Evolutionary conservation across 306 rosid genomes (phyloP), one percentile per base, ranked within the genome.

Genomic region (Citrullus amarus): DNA sequence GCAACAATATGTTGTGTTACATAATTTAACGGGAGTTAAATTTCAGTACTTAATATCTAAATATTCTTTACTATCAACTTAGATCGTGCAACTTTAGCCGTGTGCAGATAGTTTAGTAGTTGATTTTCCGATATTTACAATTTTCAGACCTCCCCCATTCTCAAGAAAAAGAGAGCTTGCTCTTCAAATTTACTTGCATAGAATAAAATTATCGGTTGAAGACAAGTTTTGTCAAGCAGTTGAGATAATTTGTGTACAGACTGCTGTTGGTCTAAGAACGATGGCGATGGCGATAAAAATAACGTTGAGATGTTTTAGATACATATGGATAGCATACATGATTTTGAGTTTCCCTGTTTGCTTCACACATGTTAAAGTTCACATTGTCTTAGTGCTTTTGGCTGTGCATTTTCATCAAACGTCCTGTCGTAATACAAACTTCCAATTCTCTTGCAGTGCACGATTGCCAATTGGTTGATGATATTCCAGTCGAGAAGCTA

Each of bases 381-480:
- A 17, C 46, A 44, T n/a, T 20, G 7, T 84, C 34, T 68, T 18
- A 25, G 25, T 78, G 61, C 38, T 51, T 73, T 15, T 30, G 25
- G 60, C 22, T 30, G 16, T 15, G 34, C 4, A 51, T 50, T 48
- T 25, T 50, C 8, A 30, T 72, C 30, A 6, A 71, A 22, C 3
- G 0, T 71, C n/a, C 2, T 25, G 59, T 71, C 41, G 15, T 71
- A 69, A 76, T 70, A 69, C 76, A 55, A 68, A 15, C 65, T 74
- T 34, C 72, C 55, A 72, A 82, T 17, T 72, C 43, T 78, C 11
- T 81, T 80, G 86, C 88, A 90, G 98, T 91, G 80, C 96, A 93
- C 54, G 96, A 93, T 72, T 89, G 97, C 56, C 97, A 93, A 67
- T 82, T 93, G 83, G 96, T 93, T 48, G 94, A 91, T 79, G 97